These are phyloP conservation scores for Apiospora aurea DNA, from an alignment of 2,329 filamentous ascomycete genomes.

Conservation along the genomic window DNA sequence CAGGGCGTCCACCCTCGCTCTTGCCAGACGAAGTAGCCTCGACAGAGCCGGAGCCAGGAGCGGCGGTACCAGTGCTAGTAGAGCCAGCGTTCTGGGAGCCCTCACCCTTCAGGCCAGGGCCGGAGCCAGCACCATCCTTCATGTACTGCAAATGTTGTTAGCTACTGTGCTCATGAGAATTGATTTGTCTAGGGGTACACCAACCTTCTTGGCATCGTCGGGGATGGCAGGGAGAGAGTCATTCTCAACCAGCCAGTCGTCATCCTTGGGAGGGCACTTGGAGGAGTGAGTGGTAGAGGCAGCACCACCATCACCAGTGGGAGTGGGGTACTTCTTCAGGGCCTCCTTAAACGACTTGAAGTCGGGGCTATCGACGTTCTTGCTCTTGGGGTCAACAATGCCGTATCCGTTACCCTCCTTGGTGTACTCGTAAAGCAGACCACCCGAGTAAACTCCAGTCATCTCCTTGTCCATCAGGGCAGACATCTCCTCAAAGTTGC, in stretches of 20 bases:
- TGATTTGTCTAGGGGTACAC: neutral
- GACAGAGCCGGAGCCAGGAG: constrained; percentile 48
- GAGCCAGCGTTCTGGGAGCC: constrained; percentile 62
- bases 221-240: constrained; percentile 60
- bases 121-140: constrained; percentile 58
- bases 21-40: constrained; percentile 47
- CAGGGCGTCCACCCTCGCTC: constrained; percentile 41
- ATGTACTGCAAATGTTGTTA: constrained; percentile 51
- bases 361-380: constrained; percentile 63
- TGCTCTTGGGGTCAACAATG: constrained; percentile 67
- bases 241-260: constrained; percentile 57
- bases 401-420: constrained; percentile 81
- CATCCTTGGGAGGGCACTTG: constrained; percentile 57
- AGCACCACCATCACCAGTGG: constrained; percentile 59
- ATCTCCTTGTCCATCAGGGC: constrained; percentile 80
- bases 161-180: neutral
- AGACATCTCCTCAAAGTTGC: constrained; percentile 80
- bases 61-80: constrained; percentile 52
- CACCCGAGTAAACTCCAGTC: constrained; percentile 91
- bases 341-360: constrained; percentile 63
- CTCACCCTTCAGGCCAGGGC: constrained; percentile 58
- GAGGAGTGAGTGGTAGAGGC: constrained; percentile 54
- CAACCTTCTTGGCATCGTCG: constrained; percentile 50
- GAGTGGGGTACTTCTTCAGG: constrained; percentile 56
- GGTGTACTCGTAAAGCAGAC: constrained; percentile 95